These are phyloP conservation scores for Lenwebbia sp. DNA, from an alignment of 345 rosid species.

Conservation along the genomic window DNA sequence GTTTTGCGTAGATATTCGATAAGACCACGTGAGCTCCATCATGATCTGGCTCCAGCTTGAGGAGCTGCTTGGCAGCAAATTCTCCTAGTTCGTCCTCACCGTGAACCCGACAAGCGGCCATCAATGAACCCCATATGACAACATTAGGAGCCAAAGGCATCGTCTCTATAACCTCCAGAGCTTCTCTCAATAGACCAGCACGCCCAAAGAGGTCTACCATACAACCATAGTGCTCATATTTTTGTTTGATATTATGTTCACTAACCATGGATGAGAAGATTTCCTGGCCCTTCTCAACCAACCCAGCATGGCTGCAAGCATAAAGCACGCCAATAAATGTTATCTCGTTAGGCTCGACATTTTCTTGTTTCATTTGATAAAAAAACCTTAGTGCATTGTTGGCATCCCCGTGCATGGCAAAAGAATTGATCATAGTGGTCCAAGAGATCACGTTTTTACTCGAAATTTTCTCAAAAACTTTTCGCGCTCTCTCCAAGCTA, in stretches of 20 bases:
- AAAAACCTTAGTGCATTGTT: slow-evolving; percentile 24
- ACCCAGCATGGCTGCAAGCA: slow-evolving; percentile 49
- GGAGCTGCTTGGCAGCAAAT: slow-evolving; percentile 41
- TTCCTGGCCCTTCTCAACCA: slow-evolving; percentile 32
- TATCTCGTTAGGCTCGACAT: slow-evolving; percentile 31
- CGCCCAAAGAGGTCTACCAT: slow-evolving; percentile 62
- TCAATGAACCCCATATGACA: slow-evolving; percentile 28
- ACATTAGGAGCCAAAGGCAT: slow-evolving; percentile 51
- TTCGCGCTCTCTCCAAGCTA: slow-evolving; percentile 25
- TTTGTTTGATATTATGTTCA: slow-evolving; percentile 18
- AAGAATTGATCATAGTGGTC: slow-evolving; percentile 47
- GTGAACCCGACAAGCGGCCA: slow-evolving; percentile 37
- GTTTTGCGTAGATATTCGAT: slow-evolving; percentile 61
- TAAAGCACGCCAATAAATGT: slow-evolving; percentile 45
- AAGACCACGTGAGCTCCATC: slow-evolving; percentile 58
- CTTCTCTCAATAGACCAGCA: slow-evolving; percentile 40
- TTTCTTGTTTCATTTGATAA: slow-evolving; percentile 26
- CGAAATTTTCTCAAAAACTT: slow-evolving; percentile 19
- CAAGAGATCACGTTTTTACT: slow-evolving; percentile 18
- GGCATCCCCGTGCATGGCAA: slow-evolving; percentile 50
- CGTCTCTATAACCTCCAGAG: slow-evolving; percentile 20
- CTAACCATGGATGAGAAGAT: slow-evolving; percentile 30
- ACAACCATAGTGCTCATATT: slow-evolving; percentile 49
- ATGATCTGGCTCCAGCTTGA: slow-evolving; percentile 44
- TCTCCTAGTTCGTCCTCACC: slow-evolving; percentile 46